Base-by-base conservation (phyloP, 2,329 filamentous ascomycete species). In the Calonectria pseudoturangicola region DNA sequence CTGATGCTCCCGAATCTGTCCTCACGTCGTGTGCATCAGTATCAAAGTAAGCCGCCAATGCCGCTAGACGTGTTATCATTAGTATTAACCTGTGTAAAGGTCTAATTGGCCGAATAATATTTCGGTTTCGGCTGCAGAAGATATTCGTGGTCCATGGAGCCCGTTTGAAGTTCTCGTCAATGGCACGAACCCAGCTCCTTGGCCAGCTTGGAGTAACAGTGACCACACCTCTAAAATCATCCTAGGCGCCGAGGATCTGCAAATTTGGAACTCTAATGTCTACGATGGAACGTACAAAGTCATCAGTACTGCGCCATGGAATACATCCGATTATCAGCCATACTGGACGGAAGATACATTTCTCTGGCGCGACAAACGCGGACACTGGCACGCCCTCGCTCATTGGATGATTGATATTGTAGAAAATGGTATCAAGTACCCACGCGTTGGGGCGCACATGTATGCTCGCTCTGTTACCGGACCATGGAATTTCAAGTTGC, bases 161-260 rank as follows among this genome's bases (percentile, higher is more conserved):
- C 56, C 69, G 0, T 73, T 71, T 28, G 25, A 74, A 18, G 50
- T 76, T 6, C 15, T 76, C 2, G 15, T 77, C 2, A 60, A 78
- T 33, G 75, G 74, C 47, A 88, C 86, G 0, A 88, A 88, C 47
- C 86, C 54, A 9, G 36, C 54, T 27, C 54, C 54, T 12, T 60
- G 54, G 54, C 54, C 54, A 41, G 54, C 33, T 16, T 60, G 33
- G 33, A 60, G 7, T 15, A 16, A 28, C 3, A 41, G n/a, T 18
- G 15, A 28, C 13, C 21, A 4, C 1, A 41, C 3, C 21, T 60
- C 54, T 12, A 18, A 60, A 39, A 60, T 60, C 25, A 41, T 60
- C 1, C 54, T 60, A 1, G 54, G 54, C 3, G 39, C 54, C 8
- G 54, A 60, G 15, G 54, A 60, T 27, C 33, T 60, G 1, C 39